Evolutionary conservation across 1,284 basidiomycete species (phyloP).

Genomic region (Boletus nobilissimus): DNA sequence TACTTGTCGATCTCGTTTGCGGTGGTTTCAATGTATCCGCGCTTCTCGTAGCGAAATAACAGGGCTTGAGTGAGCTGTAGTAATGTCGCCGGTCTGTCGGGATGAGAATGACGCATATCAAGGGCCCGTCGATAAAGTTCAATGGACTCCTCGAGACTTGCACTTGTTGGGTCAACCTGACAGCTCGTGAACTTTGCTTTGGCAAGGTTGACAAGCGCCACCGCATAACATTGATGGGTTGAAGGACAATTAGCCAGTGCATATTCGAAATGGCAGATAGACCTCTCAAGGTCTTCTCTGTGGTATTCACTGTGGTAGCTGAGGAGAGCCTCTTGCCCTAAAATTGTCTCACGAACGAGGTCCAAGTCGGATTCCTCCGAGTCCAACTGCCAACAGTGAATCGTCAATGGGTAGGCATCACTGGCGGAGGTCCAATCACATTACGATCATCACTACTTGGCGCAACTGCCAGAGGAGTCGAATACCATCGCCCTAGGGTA

Average conservation of each 20-base stretch:
- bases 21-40: not conserved
- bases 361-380: not conserved
- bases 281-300: conserved; percentile 3
- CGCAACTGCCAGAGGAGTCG: no score
- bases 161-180: not conserved
- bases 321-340: conserved; percentile 10
- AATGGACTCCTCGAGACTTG: not conserved
- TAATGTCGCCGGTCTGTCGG: conserved; percentile 1
- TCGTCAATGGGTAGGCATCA: not conserved
- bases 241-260: not conserved
- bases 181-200: not conserved
- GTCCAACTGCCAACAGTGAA: not conserved
- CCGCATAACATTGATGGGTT: conserved; percentile 3
- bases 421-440: not conserved
- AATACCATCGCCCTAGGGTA: not conserved
- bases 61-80: conserved; percentile 6
- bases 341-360: not conserved
- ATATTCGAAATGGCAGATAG: conserved; percentile 15
- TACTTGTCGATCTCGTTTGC: not conserved
- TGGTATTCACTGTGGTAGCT: not conserved
- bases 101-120: not conserved
- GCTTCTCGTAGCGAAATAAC: not conserved
- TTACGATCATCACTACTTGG: not conserved
- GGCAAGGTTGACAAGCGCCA: conserved; percentile 26
- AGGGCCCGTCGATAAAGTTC: conserved; percentile 12